Evolutionary conservation across 805 yeast genomes (phyloP), one percentile per base, ranked within the genome.

Genomic region (Metschnikowia gruessii): DNA sequence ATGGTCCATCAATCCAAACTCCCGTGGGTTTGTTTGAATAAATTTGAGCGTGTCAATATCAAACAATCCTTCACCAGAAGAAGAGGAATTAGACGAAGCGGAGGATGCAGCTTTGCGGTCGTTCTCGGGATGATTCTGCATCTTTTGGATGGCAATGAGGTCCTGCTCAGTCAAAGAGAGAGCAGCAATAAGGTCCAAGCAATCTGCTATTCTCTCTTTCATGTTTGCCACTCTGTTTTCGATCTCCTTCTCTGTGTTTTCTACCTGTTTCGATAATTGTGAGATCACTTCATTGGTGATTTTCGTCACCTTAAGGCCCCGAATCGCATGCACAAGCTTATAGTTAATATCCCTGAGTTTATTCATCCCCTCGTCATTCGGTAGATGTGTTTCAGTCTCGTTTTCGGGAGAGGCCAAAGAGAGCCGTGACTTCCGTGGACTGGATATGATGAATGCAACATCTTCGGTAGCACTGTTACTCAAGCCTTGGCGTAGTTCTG

Each of bases 1-100:
- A 17, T 57, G 58, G 30, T 62, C 64, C 51, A 58, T 65, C 21
- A 72, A 58, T 0, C 77, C 76, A 53, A 72, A 71, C 41, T 69
- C 68, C 19, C 57, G 55, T 0, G 76, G 76, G 31, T 72, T 67
- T 3, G 55, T 43, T 36, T 57, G 60, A 4, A 72, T 70, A 39
- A 70, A 65, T 24, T 50, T 56, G 30, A 72, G 54, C 0, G 76
- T 71, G 34, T 70, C 76, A 2, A 55, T 46, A 44, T 70, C 76
- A 43, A 72, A 61, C 34, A 59, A 63, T 8, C 67, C 68, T 19
- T 66, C 72, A n/a, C 39, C 40, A 13, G 47, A n/a, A 24, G 33
- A 32, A 12, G 47, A 26, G 28, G 28, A 26, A 26, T 7, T 26
- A 10, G 28, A 7, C 9, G 28, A 26, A 3, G 28, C 12, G 12